Conservation (phyloP, 1,139 yeast species). For the Pichia sp. region DNA sequence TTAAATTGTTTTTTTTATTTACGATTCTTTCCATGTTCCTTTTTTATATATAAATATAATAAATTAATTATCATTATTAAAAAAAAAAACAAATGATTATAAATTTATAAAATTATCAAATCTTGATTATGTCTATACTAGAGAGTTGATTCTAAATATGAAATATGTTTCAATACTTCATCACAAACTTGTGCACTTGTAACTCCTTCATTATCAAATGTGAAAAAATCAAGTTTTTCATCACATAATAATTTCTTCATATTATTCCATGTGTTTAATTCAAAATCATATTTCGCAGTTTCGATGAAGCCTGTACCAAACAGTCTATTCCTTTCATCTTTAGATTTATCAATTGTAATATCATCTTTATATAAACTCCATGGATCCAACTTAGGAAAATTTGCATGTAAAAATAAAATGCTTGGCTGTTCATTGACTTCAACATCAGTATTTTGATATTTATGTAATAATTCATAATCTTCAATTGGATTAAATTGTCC, state of each 20-base stretch:
- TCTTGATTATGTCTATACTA: neutral
- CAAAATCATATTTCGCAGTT: conserved; percentile 53
- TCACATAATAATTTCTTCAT: conserved; percentile 56
- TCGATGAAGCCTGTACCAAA: conserved; percentile 41
- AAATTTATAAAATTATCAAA: neutral
- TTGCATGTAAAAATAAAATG: conserved; percentile 24
- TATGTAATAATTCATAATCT: conserved; percentile 37
- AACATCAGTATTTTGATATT: conserved; percentile 16
- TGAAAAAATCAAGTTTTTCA: conserved; percentile 38
- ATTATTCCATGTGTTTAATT: conserved; percentile 53
- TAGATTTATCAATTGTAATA: conserved; percentile 13
- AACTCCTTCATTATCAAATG: conserved; percentile 37
- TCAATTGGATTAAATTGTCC: conserved; percentile 64
- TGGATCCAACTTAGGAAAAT: conserved; percentile 28
- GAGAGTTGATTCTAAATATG: conserved; percentile 33
- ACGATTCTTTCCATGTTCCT: neutral
- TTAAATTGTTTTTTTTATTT: neutral
- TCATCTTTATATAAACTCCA: conserved; percentile 21
- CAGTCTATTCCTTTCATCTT: conserved; percentile 20
- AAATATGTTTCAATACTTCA: conserved; percentile 43
- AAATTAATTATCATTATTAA: neutral
- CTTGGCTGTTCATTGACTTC: conserved; percentile 20
- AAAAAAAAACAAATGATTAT: neutral
- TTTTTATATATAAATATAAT: neutral
- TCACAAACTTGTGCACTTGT: conserved; percentile 32